These are phyloP conservation scores for Arabis alpina DNA, from an alignment of 345 rosid genomes.

Conservation along the genomic window DNA sequence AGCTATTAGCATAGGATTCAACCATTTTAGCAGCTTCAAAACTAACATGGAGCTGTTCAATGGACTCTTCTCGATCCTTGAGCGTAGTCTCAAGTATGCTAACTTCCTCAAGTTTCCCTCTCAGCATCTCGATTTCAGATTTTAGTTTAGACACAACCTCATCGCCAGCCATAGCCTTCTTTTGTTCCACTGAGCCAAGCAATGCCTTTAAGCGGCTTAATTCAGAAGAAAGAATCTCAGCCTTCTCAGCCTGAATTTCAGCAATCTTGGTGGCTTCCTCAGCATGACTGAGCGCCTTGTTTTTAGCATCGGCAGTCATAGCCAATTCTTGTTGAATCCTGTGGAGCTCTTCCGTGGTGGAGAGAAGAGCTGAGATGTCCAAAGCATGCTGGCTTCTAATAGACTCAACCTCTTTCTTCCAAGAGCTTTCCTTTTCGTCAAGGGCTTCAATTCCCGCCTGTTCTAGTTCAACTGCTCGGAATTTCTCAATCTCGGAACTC, in stretches of 20 bases:
- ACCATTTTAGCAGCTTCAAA: constrained; percentile 92
- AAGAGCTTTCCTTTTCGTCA: constrained; percentile 75
- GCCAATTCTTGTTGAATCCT: constrained; percentile 72
- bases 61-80: constrained; percentile 59
- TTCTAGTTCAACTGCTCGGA: constrained; percentile 84
- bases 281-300: constrained; percentile 86
- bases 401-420: constrained; percentile 79
- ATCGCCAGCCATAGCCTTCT: constrained; percentile 50
- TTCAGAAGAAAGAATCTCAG: constrained; percentile 73
- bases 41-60: constrained; percentile 83
- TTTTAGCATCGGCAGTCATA: constrained; percentile 81
- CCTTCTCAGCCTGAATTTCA: constrained; percentile 82
- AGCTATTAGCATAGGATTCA: constrained; percentile 76
- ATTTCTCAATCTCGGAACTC: constrained; percentile 84
- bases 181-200: constrained; percentile 64
- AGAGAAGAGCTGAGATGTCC: constrained; percentile 79
- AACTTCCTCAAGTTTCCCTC: constrained; percentile 58
- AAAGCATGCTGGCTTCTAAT: constrained; percentile 81
- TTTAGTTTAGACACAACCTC: constrained; percentile 57
- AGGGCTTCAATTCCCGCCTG: constrained; percentile 89
- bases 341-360: constrained; percentile 78
- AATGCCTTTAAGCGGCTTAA: constrained; percentile 59
- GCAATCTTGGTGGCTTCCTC: constrained; percentile 93
- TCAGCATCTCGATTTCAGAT: constrained; percentile 61
- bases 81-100: constrained; percentile 53